phyloP scores from a whole-genome alignment of 257 asterid genomes.

The Salvia hispanica region DNA sequence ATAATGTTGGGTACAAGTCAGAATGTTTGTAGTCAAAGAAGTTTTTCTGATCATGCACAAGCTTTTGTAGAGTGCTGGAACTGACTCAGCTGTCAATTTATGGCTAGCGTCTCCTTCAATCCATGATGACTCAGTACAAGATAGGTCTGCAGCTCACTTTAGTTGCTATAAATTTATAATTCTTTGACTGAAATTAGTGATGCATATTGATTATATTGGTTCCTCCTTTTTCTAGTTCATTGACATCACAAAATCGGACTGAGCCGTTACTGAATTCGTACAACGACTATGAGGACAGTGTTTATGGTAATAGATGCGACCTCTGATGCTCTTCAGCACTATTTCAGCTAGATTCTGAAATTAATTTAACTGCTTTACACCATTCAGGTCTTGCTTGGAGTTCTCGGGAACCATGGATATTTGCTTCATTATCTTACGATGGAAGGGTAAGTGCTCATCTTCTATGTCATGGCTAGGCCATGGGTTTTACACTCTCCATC shows the following conservation, averaged over 20 bases:
- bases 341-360: conserved; percentile 17
- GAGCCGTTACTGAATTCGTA: conserved; percentile 73
- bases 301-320: conserved; percentile 65
- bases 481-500: conserved; percentile 3
- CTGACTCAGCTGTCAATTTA: conserved; percentile 91
- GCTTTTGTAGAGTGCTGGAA: conserved; percentile 90
- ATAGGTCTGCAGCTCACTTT: conserved; percentile 51
- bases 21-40: conserved; percentile 24
- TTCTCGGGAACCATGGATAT: conserved; percentile 93
- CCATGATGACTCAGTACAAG: conserved; percentile 44
- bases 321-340: conserved; percentile 12
- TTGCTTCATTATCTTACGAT: conserved; percentile 96
- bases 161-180: neutral
- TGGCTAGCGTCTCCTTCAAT: conserved; percentile 66
- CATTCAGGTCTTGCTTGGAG: conserved; percentile 92
- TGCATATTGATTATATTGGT: conserved; percentile 25
- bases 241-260: conserved; percentile 43
- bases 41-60: conserved; percentile 37
- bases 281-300: conserved; percentile 92
- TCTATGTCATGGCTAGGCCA: neutral
- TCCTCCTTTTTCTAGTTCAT: conserved; percentile 46
- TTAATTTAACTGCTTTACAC: conserved; percentile 31
- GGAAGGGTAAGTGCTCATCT: conserved; percentile 75
- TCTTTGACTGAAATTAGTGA: neutral
- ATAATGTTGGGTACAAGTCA: conserved; percentile 24